Evolutionary conservation across 2,329 filamentous ascomycete species (phyloP).

Genomic region (Clarireedia homoeocarpa): DNA sequence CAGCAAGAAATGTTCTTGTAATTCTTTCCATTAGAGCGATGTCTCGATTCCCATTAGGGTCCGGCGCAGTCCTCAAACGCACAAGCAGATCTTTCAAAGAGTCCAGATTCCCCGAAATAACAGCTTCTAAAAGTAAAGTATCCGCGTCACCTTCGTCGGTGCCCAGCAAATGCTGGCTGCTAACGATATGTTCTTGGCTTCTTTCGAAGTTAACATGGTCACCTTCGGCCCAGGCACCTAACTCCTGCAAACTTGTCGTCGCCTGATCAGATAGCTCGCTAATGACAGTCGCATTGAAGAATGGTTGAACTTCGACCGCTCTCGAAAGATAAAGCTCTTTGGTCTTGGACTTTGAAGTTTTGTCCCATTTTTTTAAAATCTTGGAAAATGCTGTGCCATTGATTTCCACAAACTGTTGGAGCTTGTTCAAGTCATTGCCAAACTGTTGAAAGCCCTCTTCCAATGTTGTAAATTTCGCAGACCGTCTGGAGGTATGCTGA

Average conservation of each 20-base stretch:
- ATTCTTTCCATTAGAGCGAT: constrained; percentile 61
- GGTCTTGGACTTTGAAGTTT: constrained; percentile 97
- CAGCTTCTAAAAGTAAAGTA: constrained; percentile 78
- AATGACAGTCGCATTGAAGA: constrained; percentile 95
- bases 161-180: constrained; percentile 56
- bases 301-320: constrained; percentile 94
- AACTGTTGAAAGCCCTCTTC: constrained; percentile 98
- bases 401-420: constrained; percentile 97
- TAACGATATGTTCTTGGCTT: constrained; percentile 53
- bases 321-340: constrained; percentile 95
- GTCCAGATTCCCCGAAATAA: constrained; percentile 71
- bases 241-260: constrained; percentile 88
- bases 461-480: constrained; percentile 87
- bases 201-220: constrained; percentile 80
- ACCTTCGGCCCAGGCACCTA: constrained; percentile 94
- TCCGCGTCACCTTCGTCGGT: constrained; percentile 88
- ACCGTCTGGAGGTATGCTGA: constrained; percentile 72
- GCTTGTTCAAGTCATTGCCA: constrained; percentile 90
- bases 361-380: constrained; percentile 99
- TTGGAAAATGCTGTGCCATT: constrained; percentile 98
- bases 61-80: constrained; percentile 52
- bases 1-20: constrained; percentile 83
- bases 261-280: constrained; percentile 95
- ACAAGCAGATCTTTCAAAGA: constrained; percentile 73
- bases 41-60: constrained; percentile 51